Conservation (phyloP, 306 rosid species). For the Parietaria judaica region DNA sequence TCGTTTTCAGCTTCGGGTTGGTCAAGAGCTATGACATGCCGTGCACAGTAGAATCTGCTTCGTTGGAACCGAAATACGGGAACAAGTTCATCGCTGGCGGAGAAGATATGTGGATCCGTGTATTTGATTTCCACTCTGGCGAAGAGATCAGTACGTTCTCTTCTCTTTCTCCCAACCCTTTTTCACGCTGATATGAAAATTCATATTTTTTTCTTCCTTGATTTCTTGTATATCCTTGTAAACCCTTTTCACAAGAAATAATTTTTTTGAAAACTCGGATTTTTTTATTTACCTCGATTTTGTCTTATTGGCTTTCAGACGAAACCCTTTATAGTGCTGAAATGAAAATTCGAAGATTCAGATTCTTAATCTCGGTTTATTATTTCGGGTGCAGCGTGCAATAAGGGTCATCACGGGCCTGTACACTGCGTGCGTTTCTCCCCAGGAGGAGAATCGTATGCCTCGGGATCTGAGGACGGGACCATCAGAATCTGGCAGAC, state of each 20-base stretch:
- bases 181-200: too few relatives aligned
- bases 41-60: slow-evolving; percentile 85
- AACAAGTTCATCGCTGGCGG: slow-evolving; percentile 94
- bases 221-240: too few relatives aligned
- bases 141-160: slow-evolving; percentile 71
- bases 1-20: slow-evolving; percentile 64
- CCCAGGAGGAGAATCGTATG: slow-evolving; percentile 98
- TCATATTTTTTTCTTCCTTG: too few relatives aligned
- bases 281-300: too few relatives aligned
- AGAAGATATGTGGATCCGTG: slow-evolving; percentile 97
- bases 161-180: too few relatives aligned
- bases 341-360: too few relatives aligned
- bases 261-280: too few relatives aligned
- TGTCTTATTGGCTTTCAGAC: too few relatives aligned
- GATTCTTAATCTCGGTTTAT: too few relatives aligned
- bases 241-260: too few relatives aligned
- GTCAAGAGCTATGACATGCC: slow-evolving; percentile 96
- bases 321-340: too few relatives aligned
- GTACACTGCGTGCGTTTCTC: slow-evolving; percentile 95
- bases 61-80: slow-evolving; percentile 90
- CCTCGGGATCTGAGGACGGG: slow-evolving; percentile 99
- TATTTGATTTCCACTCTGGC: slow-evolving; percentile 87
- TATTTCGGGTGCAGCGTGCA: slow-evolving; percentile 64
- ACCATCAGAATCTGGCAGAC: slow-evolving; percentile 99
- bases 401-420: slow-evolving; percentile 99